Conservation (phyloP, 495 filamentous ascomycete genomes). For the Penicillium turbatum region DNA sequence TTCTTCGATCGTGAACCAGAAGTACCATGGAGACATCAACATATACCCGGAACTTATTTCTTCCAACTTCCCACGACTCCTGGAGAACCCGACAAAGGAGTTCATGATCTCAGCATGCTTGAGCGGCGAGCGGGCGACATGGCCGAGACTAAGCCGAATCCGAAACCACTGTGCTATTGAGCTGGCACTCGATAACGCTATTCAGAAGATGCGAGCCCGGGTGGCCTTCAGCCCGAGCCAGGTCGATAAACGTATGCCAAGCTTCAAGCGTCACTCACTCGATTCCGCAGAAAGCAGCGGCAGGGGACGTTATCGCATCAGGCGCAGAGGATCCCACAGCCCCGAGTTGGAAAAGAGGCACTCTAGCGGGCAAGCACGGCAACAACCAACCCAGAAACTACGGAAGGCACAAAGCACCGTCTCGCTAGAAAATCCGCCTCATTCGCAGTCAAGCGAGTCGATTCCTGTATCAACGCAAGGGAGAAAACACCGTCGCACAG, state of each 20-base stretch:
- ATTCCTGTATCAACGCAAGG: constrained; percentile 7
- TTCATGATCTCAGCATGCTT: constrained; percentile 78
- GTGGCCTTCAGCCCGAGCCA: constrained; percentile 78
- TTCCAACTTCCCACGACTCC: constrained; percentile 66
- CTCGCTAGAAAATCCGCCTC: constrained; percentile 26
- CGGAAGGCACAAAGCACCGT: constrained; percentile 34
- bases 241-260: constrained; percentile 47
- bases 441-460: constrained; percentile 10
- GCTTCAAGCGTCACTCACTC: constrained; percentile 13
- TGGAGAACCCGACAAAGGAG: constrained; percentile 84
- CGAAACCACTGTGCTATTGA: constrained; percentile 83
- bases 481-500: constrained; percentile 18
- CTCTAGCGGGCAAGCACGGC: constrained; percentile 12
- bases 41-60: constrained; percentile 79
- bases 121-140: constrained; percentile 79
- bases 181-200: constrained; percentile 76
- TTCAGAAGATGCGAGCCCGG: constrained; percentile 67
- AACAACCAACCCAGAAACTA: constrained; percentile 14
- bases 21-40: constrained; percentile 93
- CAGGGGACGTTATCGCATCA: constrained; percentile 20
- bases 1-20: constrained; percentile 77
- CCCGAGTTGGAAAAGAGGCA: constrained; percentile 28
- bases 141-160: constrained; percentile 80
- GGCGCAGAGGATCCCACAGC: constrained; percentile 34
- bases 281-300: constrained; percentile 23